Base-by-base conservation (phyloP, 805 yeast genomes). In the Ogataea henricii region DNA sequence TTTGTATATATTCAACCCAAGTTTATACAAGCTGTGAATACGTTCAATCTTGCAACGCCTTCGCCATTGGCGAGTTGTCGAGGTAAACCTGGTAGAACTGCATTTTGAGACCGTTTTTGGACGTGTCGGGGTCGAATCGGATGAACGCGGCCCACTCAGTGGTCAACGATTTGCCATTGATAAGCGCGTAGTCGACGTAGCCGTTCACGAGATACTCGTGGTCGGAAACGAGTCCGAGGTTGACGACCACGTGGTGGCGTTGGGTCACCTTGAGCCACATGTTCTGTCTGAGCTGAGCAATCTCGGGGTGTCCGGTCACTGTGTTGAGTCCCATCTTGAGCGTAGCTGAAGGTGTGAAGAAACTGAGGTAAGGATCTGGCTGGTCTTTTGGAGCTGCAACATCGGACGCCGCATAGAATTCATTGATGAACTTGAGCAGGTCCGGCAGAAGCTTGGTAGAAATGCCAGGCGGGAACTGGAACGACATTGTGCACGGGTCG, bases 241-340 rank as follows among this genome's bases (percentile, higher is more conserved):
- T 47, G 5, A 14, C n/a, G 5, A 50, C 52, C 25, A 50, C 52
- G 23, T 53, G 56, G 29, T 53, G 52, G 29, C 56, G 33, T 20
- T 47, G 27, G 4, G 52, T 50, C 22, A 53, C 56, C 36, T 50
- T 53, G 14, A 37, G 37, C 56, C 56, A 53, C 56, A 53, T 53
- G n/a, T 43, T 48, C 14, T 23, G 17, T 42, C 56, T 44, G 34
- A 53, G 23, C 21, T 47, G 39, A 2, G 42, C 36, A 3, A 53
- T 50, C 6, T 22, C 49, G 16, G 20, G 29, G 14, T 45, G 44
- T 3, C 44, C 46, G 10, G 35, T 18, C 6, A 47, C 45, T 25
- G 18, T 18, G 25, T 38, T 47, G 17, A 46, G 43, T 2, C 46
- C 51, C 56, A 53, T 53, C 25, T 46, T 47, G 14, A 53, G 21